phyloP scores from a whole-genome alignment of 2,329 filamentous ascomycete species.

The Colletotrichum melonis region DNA sequence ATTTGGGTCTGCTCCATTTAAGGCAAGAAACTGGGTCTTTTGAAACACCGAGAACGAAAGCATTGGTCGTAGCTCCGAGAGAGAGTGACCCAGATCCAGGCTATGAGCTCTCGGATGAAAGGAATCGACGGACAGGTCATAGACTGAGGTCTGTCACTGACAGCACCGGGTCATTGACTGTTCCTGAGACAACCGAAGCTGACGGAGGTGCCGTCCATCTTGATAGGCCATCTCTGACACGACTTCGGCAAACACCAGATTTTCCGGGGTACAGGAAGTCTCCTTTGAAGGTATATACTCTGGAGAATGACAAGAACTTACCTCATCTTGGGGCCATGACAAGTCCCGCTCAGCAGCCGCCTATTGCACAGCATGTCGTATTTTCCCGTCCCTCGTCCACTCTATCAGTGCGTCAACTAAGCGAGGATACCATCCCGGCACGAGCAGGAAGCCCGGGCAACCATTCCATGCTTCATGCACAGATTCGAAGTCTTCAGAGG shows the following conservation, averaged over 20 bases:
- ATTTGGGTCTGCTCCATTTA: conserved; percentile 6
- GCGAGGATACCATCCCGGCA: not conserved
- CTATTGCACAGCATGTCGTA: conserved; percentile 51
- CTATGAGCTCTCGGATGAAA: not conserved
- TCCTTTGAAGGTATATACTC: not conserved
- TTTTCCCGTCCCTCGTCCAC: conserved; percentile 48
- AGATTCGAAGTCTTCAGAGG: conserved; percentile 61
- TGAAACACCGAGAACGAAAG: conserved; percentile 31
- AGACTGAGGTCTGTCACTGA: not conserved
- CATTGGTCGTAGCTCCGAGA: conserved; percentile 37
- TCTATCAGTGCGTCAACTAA: conserved; percentile 35
- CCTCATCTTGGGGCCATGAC: conserved; percentile 52
- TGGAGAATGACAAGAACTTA: conserved; percentile 34
- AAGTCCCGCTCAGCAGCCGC: conserved; percentile 49
- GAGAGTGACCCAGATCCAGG: conserved; percentile 18
- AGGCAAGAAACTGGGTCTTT: conserved; percentile 39
- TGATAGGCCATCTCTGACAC: not conserved
- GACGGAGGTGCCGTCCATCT: conserved; percentile 36
- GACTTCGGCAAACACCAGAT: conserved; percentile 1
- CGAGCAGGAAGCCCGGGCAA: conserved; percentile 40
- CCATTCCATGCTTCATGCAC: conserved; percentile 55
- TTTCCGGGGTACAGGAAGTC: not conserved
- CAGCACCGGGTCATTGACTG: not conserved
- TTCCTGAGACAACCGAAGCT: not conserved
- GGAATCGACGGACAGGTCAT: not conserved